Base-by-base conservation (phyloP, 805 yeast genomes). In the Tetrapisispora namnaoensis region DNA sequence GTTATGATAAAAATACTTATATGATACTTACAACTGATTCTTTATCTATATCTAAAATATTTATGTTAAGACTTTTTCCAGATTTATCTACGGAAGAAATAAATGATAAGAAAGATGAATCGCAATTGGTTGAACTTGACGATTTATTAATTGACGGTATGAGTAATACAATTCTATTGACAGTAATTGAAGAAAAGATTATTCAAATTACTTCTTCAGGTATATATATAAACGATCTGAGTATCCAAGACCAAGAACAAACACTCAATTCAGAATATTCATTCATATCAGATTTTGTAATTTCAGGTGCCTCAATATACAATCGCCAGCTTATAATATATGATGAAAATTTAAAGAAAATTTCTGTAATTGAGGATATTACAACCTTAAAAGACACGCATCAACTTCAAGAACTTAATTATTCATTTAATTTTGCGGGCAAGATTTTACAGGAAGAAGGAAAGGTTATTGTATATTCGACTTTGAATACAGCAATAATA, bases 131-230 rank as follows among this genome's bases (percentile, higher is more conserved):
- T 7, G 59, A 57, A 43, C 28, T 60, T 10, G 58, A 57, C 38
- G 61, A 58, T 48, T 38, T 58, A 32, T 36, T 58, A 8, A 38
- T 45, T 20, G 47, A 51, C 21, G 46, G 41, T 17, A 45, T 17
- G n/a, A 42, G 46, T 18, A 46, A 41, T 32, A 49, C 55, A 20
- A 27, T 55, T 4, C 47, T 41, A 2, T 34, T 49, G 11, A 46
- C 51, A 21, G 52, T 55, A 16, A 49, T 56, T 13, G 38, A 50
- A 3, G 45, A 41, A 4, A 49, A 35, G 20, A 35, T 57, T 32
- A 45, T 59, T 32, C 63, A 59, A 36, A 49, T 59, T 4, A 52
- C 60, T 6, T 10, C 38, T 10, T 41, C 40, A 18, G 34, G 47
- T 1, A 44, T 59, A 2, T 42, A 42, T 35, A 43, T 55, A 13